A percentile compares a stretch with the other conserved stretches of the same genome.
phyloP scores from a whole-genome alignment of 1,139 yeast species.

The Magnusiomyces clavatus region DNA sequence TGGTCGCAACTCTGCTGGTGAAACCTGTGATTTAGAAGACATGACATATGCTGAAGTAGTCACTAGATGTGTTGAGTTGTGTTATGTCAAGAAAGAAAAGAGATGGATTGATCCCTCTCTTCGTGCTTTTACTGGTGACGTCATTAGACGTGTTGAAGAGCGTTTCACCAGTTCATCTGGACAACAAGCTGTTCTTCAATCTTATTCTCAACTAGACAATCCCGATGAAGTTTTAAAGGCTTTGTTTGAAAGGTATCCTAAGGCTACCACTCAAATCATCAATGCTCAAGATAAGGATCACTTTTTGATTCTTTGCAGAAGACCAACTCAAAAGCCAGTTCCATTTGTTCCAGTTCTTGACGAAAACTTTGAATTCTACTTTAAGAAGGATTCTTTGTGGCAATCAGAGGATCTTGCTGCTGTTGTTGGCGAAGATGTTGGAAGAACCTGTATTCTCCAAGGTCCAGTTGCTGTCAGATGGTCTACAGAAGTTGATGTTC shows the following conservation, averaged over 20 bases:
- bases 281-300: conserved; percentile 94
- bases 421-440: conserved; percentile 92
- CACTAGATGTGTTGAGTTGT: conserved; percentile 75
- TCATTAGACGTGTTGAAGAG: conserved; percentile 91
- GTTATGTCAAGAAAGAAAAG: conserved; percentile 70
- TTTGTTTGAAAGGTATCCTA: conserved; percentile 62
- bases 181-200: conserved; percentile 61
- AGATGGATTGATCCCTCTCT: conserved; percentile 87
- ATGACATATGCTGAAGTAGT: conserved; percentile 95
- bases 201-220: conserved; percentile 54
- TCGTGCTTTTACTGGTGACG: conserved; percentile 81
- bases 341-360: conserved; percentile 95
- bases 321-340: conserved; percentile 91
- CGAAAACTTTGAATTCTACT: conserved; percentile 88
- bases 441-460: conserved; percentile 95
- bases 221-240: conserved; percentile 57
- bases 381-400: conserved; percentile 98
- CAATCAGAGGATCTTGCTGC: conserved; percentile 97
- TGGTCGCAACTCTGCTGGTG: conserved; percentile 67
- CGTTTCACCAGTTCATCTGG: conserved; percentile 60
- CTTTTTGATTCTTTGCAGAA: conserved; percentile 77
- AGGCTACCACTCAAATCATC: conserved; percentile 70
- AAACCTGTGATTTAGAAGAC: conserved; percentile 79
- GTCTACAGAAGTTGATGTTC: conserved; percentile 82
- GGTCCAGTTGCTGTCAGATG: conserved; percentile 98